Base-by-base conservation (phyloP, 2,329 filamentous ascomycete genomes). In the Whalleya microplaca region DNA sequence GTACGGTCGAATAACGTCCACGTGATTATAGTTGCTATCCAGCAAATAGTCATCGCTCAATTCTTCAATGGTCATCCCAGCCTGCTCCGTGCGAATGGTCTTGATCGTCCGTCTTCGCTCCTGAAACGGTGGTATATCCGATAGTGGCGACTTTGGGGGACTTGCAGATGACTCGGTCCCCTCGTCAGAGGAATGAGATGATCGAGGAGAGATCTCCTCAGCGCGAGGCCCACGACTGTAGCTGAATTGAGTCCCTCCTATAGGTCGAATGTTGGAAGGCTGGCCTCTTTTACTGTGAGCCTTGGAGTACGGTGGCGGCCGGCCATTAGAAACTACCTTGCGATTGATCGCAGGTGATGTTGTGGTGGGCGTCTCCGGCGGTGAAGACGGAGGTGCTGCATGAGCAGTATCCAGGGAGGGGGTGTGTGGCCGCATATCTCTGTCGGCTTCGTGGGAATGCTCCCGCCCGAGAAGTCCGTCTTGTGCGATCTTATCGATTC, bases 341-440 rank as follows among this genome's bases (percentile, higher is more conserved):
- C 68, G 69, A 53, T 57, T 59, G 44, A 66, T 62, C 32, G 51
- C 64, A 50, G 71, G 73, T 47, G 69, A 69, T 47, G 70, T 63
- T n/a, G 70, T 68, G 41, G 69, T 75, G 8, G 75, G 75, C 16
- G 75, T 77, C 59, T 75, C 72, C 53, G 75, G 75, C 45, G 75
- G 76, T 52, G 76, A 78, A 27, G 75, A 75, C 49, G 73, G 74
- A 4, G 67, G 57, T 62, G 65, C 58, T 45, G 63, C 56, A 45
- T 64, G 65, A 54, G 63, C 61, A 42, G 68, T 59, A 47, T 68
- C 63, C 52, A 72, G 53, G 53, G 65, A 64, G 47, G 69, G 66
- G 55, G 69, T 69, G 53, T 64, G 66, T 43, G 68, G 65, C 60
- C 69, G 68, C 69, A 71, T 71, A 55, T 59, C 58, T 63, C 49